Evolutionary conservation across 768 basidiomycete species (phyloP).

Genomic region (Mycena indigotica): DNA sequence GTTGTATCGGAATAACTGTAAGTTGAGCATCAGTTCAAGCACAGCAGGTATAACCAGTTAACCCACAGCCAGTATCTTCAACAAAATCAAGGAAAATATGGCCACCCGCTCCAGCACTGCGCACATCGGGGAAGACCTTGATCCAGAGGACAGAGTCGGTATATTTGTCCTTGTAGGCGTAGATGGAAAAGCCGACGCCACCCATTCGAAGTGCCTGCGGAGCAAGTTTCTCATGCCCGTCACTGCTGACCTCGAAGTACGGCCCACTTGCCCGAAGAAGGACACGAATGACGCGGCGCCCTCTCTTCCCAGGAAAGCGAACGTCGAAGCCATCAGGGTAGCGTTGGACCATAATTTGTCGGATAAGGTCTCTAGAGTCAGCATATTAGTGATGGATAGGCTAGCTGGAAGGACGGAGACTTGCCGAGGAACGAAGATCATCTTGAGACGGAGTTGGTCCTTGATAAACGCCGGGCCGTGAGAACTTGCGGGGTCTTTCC

Average conservation of each 20-base stretch:
- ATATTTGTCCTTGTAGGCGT: slow-evolving; percentile 15
- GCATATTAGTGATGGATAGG: too few relatives aligned
- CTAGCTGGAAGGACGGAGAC: neutral
- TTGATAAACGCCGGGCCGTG: neutral
- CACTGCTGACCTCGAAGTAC: neutral
- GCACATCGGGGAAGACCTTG: slow-evolving; percentile 7
- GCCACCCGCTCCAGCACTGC: neutral
- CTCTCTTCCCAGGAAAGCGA: neutral
- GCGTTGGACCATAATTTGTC: neutral
- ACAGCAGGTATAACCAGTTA: neutral
- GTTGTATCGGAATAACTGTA: neutral
- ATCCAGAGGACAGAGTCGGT: slow-evolving; percentile 3
- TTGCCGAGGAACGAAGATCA: neutral
- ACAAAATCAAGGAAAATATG: slow-evolving; percentile 16
- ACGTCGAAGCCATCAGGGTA: slow-evolving; percentile 2
- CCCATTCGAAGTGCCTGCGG: neutral
- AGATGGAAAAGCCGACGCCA: slow-evolving; percentile 10
- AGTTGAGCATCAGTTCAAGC: neutral
- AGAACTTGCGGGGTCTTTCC: neutral
- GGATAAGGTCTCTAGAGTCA: neutral
- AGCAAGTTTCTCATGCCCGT: neutral
- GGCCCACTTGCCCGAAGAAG: neutral
- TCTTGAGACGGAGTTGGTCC: neutral
- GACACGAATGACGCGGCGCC: neutral
- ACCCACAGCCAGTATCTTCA: neutral